These are phyloP conservation scores for Pseudocercospora crystallina DNA, from an alignment of 2,329 filamentous ascomycete species.

Conservation along the genomic window DNA sequence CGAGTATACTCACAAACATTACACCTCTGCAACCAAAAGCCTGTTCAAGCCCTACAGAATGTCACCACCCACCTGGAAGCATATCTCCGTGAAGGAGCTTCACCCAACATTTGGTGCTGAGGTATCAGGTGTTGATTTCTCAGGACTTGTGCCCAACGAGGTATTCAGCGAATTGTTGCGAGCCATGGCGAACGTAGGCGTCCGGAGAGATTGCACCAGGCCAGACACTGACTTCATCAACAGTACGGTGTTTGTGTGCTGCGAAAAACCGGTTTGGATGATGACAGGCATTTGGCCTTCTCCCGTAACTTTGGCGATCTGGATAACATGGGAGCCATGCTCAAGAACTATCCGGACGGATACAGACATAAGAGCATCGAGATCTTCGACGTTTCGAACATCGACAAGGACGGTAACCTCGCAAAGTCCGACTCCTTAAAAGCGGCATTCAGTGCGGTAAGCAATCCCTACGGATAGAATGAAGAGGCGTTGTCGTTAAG, in stretches of 20 bases:
- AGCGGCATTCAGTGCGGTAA: background rate
- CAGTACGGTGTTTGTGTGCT: slow-evolving; percentile 54
- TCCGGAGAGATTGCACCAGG: too few species aligned
- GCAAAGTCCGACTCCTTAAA: slow-evolving; percentile 6
- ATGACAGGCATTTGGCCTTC: slow-evolving; percentile 53
- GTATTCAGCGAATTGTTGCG: background rate
- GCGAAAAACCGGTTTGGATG: slow-evolving; percentile 51
- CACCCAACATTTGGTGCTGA: slow-evolving; percentile 20
- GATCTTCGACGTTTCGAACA: slow-evolving; percentile 59
- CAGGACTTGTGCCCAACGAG: background rate
- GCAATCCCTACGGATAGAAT: too few species aligned
- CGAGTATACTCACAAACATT: too few species aligned
- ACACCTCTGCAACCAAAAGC: too few species aligned
- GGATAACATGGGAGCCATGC: slow-evolving; percentile 54
- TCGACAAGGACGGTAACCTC: slow-evolving; percentile 27
- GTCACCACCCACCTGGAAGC: too few species aligned
- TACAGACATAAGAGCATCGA: slow-evolving; percentile 48
- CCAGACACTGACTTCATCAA: slow-evolving; percentile 29
- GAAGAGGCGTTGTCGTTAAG: too few species aligned
- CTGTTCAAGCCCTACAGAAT: too few species aligned
- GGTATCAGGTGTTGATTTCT: slow-evolving; percentile 14
- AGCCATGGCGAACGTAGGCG: background rate
- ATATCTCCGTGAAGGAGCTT: background rate
- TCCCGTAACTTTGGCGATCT: slow-evolving; percentile 54
- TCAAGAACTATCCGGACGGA: slow-evolving; percentile 36